phyloP scores from a whole-genome alignment of 2,329 filamentous ascomycete genomes.

The Ophiocordyceps sinensis region DNA sequence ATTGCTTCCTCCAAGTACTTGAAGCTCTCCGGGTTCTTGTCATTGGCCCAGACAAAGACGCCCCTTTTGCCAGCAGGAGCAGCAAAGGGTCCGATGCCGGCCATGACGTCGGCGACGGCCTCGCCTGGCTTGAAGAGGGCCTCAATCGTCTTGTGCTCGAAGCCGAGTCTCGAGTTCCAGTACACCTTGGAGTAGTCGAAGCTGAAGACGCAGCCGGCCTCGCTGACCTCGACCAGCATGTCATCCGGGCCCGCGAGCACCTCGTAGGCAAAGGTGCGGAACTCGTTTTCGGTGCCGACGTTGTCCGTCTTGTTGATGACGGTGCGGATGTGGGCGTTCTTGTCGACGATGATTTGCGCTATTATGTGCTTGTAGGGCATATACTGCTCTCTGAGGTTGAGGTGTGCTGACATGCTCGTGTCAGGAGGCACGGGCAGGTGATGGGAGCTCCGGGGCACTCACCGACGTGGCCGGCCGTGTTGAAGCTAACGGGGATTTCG shows the following conservation, averaged over 20 bases:
- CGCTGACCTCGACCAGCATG: conserved; percentile 67
- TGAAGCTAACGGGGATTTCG: conserved; percentile 76
- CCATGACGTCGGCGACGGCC: conserved; percentile 93
- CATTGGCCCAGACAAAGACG: conserved; percentile 92
- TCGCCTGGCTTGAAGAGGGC: conserved; percentile 67
- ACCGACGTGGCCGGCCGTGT: conserved; percentile 77
- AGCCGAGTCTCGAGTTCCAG: conserved; percentile 89
- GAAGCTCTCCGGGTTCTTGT: conserved; percentile 86
- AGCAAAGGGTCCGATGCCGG: conserved; percentile 89
- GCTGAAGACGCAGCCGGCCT: conserved; percentile 72
- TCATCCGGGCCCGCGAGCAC: conserved; percentile 71
- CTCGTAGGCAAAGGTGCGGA: conserved; percentile 87
- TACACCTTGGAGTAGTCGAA: conserved; percentile 97
- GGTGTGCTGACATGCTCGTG: conserved; percentile 44
- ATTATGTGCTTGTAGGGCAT: conserved; percentile 77
- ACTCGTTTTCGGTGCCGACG: conserved; percentile 74
- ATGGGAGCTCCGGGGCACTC: conserved; percentile 13
- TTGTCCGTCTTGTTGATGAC: conserved; percentile 94
- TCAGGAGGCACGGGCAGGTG: background rate
- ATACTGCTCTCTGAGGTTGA: conserved; percentile 77
- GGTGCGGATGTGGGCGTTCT: conserved; percentile 67
- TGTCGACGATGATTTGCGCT: conserved; percentile 75
- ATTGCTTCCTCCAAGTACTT: conserved; percentile 57
- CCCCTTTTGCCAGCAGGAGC: conserved; percentile 79
- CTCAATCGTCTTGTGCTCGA: conserved; percentile 73